Evolutionary conservation across 1,284 basidiomycete genomes (phyloP).

Genomic region (Sporisorium reilianum): DNA sequence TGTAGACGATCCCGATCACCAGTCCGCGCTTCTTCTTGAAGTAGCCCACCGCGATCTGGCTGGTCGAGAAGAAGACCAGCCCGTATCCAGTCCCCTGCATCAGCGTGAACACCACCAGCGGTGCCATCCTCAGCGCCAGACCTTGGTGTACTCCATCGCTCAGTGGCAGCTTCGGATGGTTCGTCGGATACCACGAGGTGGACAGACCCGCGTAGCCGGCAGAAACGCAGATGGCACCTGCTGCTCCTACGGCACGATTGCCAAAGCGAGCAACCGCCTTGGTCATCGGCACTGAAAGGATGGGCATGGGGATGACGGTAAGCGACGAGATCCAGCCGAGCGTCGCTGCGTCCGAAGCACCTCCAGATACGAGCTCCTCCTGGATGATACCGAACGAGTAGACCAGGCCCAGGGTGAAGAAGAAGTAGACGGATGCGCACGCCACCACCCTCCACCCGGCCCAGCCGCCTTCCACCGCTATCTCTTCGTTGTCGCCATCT

Average conservation of each 20-base stretch:
- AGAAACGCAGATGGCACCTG: slow-evolving; percentile 56
- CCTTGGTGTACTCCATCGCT: slow-evolving; percentile 22
- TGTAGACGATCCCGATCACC: slow-evolving; percentile 68
- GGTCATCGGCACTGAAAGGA: slow-evolving; percentile 65
- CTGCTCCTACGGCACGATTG: slow-evolving; percentile 50
- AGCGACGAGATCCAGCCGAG: slow-evolving; percentile 68
- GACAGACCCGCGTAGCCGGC: slow-evolving; percentile 60
- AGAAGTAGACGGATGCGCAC: slow-evolving; percentile 49
- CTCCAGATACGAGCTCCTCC: slow-evolving; percentile 55
- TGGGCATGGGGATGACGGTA: slow-evolving; percentile 55
- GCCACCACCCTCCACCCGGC: slow-evolving; percentile 35
- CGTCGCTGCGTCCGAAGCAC: slow-evolving; percentile 63
- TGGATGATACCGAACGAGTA: slow-evolving; percentile 69
- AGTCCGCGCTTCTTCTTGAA: slow-evolving; percentile 65
- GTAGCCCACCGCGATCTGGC: slow-evolving; percentile 57
- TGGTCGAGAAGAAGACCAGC: slow-evolving; percentile 48
- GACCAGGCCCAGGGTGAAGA: slow-evolving; percentile 58
- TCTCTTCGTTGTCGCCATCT: slow-evolving; percentile 13
- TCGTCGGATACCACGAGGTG: slow-evolving; percentile 42
- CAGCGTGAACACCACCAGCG: slow-evolving; percentile 31
- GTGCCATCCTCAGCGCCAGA: slow-evolving; percentile 16
- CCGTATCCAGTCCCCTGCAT: slow-evolving; percentile 49
- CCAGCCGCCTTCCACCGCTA: slow-evolving; percentile 26
- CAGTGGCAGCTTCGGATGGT: slow-evolving; percentile 11
- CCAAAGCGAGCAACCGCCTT: slow-evolving; percentile 61